Conservation (phyloP, 768 basidiomycete genomes). For the Suillus discolor region DNA sequence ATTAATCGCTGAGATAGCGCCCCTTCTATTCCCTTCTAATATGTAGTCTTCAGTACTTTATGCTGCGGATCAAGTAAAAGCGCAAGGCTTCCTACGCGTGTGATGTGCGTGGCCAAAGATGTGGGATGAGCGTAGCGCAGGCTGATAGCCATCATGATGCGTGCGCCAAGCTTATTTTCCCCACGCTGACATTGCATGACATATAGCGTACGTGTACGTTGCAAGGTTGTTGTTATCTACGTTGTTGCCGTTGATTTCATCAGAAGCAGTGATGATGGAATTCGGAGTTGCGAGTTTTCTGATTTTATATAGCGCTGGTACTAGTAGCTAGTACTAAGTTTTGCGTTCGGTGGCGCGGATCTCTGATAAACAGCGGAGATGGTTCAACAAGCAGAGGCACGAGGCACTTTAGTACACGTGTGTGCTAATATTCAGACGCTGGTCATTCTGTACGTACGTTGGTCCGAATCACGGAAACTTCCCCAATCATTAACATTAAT, state of each 20-base stretch:
- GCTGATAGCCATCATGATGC: not conserved
- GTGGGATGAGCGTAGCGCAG: not conserved
- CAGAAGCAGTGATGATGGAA: not conserved
- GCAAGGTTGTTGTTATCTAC: not conserved
- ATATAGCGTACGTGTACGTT: constrained; percentile 1
- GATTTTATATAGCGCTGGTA: not conserved
- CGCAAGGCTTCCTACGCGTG: not conserved
- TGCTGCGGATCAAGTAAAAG: not conserved
- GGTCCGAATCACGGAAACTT: not conserved
- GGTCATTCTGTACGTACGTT: not conserved
- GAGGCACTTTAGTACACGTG: not conserved
- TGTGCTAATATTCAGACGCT: not conserved
- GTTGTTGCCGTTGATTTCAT: not conserved
- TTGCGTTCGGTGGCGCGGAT: constrained; percentile 1
- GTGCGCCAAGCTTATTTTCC: not conserved
- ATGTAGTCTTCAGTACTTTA: not conserved
- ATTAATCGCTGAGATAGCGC: constrained; percentile 3
- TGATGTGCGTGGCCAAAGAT: not conserved
- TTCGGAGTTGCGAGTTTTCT: not conserved
- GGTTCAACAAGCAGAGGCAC: not conserved
- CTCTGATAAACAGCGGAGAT: not conserved
- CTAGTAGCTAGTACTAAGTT: not conserved
- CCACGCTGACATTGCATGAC: not conserved
- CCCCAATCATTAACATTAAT: not conserved
- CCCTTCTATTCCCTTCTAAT: not conserved